Conservation (phyloP, 139 green algal genomes). For the Chlamydomonas sphaeroides region DNA sequence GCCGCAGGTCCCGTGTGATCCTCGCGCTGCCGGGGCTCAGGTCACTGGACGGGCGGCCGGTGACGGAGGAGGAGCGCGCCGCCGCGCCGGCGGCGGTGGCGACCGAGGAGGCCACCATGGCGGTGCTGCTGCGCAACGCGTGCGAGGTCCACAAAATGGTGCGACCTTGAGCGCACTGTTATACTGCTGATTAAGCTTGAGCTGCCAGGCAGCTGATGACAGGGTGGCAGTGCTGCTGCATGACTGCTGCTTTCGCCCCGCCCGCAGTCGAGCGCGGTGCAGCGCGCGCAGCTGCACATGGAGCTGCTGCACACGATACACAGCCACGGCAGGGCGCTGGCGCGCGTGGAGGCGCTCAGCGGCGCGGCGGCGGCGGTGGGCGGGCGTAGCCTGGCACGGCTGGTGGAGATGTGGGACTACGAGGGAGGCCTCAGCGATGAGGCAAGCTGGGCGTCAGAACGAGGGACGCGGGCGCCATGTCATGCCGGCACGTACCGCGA, state of each 20-base stretch:
- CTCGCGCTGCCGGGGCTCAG: slow-evolving; percentile 51
- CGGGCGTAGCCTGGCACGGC: slow-evolving; percentile 26
- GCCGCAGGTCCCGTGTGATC: slow-evolving; percentile 54
- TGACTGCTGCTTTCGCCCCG: background rate
- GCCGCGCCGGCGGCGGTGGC: slow-evolving; percentile 47
- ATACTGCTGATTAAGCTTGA: too few relatives aligned
- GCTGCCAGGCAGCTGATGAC: too few relatives aligned
- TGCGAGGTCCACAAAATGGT: slow-evolving; percentile 83
- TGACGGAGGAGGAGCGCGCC: slow-evolving; percentile 61
- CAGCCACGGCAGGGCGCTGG: slow-evolving; percentile 17
- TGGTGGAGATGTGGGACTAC: slow-evolving; percentile 82
- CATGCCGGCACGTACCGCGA: too few relatives aligned
- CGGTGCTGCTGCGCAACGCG: slow-evolving; percentile 73
- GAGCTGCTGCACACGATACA: slow-evolving; percentile 68
- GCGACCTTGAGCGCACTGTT: too few relatives aligned
- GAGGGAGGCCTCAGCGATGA: slow-evolving; percentile 65
- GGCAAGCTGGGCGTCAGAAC: too few relatives aligned
- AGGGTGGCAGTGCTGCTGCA: too few relatives aligned
- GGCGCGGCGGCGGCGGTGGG: background rate
- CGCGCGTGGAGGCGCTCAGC: slow-evolving; percentile 2
- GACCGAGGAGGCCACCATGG: slow-evolving; percentile 65
- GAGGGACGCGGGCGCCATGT: too few relatives aligned
- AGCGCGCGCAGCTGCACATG: slow-evolving; percentile 69
- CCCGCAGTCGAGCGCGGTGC: slow-evolving; percentile 55
- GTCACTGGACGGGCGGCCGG: slow-evolving; percentile 67